Base-by-base conservation (phyloP, 2,329 filamentous ascomycete genomes). In the Cercospora sojina region DNA sequence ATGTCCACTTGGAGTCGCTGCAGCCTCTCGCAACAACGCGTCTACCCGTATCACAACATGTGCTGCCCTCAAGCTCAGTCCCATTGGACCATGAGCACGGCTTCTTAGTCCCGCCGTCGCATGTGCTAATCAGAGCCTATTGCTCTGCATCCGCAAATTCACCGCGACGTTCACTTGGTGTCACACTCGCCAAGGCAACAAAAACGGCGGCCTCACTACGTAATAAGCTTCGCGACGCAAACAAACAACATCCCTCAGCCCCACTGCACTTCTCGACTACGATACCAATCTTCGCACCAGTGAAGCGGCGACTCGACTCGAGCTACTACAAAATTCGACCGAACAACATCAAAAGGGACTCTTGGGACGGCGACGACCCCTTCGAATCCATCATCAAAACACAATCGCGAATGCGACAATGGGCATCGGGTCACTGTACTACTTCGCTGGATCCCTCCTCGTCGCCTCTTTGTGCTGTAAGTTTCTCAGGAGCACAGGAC, bases 381-480 rank as follows among this genome's bases (percentile, higher is more conserved):
- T 18, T 51, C 55, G 18, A 29, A 38, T 38, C 13, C 35, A 51
- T 32, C 59, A 13, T 32, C 59, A 59, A n/a, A 47, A 12, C 12
- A 53, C 18, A 29, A 18, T 18, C 41, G 31, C 38, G 57, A 60
- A 68, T 67, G 65, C 61, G 25, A 65, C 51, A 53, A 76, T 77
- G 74, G 70, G 69, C 43, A 72, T 76, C 59, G 73, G 68, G 41
- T 65, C 70, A 2, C 68, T 75, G 53, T 76, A 76, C 73, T 77
- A 72, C 70, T 73, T 68, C 60, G 67, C 66, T 32, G 67, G 66
- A 27, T 65, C 55, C 20, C 59, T 74, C 35, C 38, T 72, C 20
- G 47, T 72, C 49, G 51, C 65, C 51, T 55, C 72, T 16, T 64
- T 18, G 31, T 43, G 18, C 32, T 59, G 57, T 59, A 43, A 41